These are phyloP conservation scores for Thielaviopsis musarum DNA, from an alignment of 2,329 filamentous ascomycete genomes.

Conservation along the genomic window DNA sequence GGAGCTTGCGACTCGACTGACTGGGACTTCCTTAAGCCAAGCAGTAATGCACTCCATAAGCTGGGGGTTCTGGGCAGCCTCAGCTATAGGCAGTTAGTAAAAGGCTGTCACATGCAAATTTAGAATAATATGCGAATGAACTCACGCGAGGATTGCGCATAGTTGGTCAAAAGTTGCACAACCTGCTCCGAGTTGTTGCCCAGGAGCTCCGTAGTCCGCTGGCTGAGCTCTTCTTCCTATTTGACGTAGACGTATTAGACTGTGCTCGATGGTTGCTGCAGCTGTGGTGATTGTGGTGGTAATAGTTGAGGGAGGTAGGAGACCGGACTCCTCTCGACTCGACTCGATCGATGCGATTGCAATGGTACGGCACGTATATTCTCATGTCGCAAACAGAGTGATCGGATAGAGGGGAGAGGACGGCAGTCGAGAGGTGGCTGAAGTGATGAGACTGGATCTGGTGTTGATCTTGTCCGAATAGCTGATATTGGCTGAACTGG, in stretches of 20 bases:
- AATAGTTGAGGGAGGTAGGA: background rate
- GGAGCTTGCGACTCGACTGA: conserved; percentile 68
- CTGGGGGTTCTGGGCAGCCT: conserved; percentile 71
- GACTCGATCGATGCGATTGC: conserved; percentile 5
- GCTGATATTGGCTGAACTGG: background rate
- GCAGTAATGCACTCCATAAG: conserved; percentile 92
- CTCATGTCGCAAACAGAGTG: conserved; percentile 2
- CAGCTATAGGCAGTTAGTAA: conserved; percentile 28
- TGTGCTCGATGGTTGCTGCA: conserved; percentile 17
- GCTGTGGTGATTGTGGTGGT: background rate
- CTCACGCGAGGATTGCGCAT: conserved; percentile 79
- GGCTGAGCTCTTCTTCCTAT: conserved; percentile 87
- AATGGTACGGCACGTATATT: background rate
- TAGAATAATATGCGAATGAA: conserved; percentile 12
- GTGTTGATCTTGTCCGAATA: conserved; percentile 3
- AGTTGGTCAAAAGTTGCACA: conserved; percentile 71
- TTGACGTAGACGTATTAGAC: conserved; percentile 27
- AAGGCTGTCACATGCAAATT: background rate
- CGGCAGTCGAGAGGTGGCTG: background rate
- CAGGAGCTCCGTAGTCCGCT: conserved; percentile 75
- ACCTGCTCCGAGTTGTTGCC: conserved; percentile 83
- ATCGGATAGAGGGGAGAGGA: background rate
- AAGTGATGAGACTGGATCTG: background rate
- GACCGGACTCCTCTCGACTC: background rate
- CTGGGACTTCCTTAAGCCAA: conserved; percentile 85